Evolutionary conservation across 768 basidiomycete species (phyloP), one percentile per base, ranked within the genome.

Genomic region (Psilocybe sp.): DNA sequence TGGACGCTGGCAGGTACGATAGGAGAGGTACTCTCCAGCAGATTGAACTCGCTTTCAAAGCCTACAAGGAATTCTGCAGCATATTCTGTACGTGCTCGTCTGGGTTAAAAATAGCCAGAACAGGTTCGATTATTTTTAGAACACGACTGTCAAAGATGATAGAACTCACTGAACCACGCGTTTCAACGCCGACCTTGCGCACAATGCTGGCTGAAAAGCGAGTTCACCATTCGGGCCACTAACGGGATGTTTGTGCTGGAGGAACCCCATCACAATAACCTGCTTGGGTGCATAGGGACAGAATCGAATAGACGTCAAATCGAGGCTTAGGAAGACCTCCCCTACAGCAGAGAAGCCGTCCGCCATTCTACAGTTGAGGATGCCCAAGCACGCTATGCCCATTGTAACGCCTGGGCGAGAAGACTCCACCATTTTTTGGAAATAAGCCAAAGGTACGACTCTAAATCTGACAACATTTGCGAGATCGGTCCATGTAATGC

Each of bases 21-120:
- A 0, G 82, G 80, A 5, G 69, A 54, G 0, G 70, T 75, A 2
- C 71, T 72, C 50, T 73, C 75, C 12, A 90, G 71, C n/a, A 89
- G 75, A 40, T 80, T 78, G 52, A 89, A 87, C 60, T 89, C 87
- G 1, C 73, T 74, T 66, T 90, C 87, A 48, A 83, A 74, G 4
- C 87, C 87, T 38, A 86, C 76, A 34, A 88, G 71, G 61, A 85
- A 87, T 6, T 77, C 67, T 7, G 79, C 57, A 1, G 64, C 65
- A 6, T 60, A 59, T 37, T 49, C 53, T 2, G 40, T 43, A 28
- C 63, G 59, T 0, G 67, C 64, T 40, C 62, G 56, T 31, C 50
- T 57, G 10, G n/a, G 46, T 28, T 42, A 20, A 19, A 33, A 20
- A 47, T 18, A n/a, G 8, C 28, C 40, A 4, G 23, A 34, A 36